phyloP scores from a whole-genome alignment of 2,329 filamentous ascomycete species.

The Elsinoe necatrix region DNA sequence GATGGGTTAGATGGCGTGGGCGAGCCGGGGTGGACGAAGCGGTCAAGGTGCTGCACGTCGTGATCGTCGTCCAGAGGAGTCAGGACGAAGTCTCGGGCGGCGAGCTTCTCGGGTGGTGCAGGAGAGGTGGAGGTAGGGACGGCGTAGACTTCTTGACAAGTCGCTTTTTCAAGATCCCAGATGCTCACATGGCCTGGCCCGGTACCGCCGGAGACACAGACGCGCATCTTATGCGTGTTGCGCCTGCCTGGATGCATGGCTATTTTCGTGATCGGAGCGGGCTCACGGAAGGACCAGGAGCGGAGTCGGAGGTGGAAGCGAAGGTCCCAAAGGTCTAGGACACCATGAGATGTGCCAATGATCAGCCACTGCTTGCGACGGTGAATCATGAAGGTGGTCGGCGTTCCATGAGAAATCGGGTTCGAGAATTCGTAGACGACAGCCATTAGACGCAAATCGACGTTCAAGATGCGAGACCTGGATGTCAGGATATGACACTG shows the following conservation, averaged over 20 bases:
- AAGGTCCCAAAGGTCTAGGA: constrained; percentile 90
- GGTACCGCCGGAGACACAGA: constrained; percentile 83
- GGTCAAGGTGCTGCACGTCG: constrained; percentile 9
- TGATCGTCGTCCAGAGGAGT: constrained; percentile 87
- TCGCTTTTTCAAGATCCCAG: constrained; percentile 87
- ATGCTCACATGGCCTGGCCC: constrained; percentile 82
- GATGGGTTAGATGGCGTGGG: constrained; percentile 35
- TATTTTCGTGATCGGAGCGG: constrained; percentile 70
- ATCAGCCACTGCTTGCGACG: constrained; percentile 82
- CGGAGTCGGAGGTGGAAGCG: constrained; percentile 85
- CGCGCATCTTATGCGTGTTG: constrained; percentile 62
- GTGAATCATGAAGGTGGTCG: constrained; percentile 86
- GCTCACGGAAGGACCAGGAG: constrained; percentile 78
- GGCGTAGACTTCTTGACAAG: constrained; percentile 83
- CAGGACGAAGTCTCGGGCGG: constrained; percentile 62
- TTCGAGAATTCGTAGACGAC: constrained; percentile 74
- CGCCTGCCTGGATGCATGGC: constrained; percentile 57
- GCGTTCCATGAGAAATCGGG: constrained; percentile 81
- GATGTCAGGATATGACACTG: constrained; percentile 80
- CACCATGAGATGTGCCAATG: constrained; percentile 83
- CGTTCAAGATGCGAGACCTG: constrained; percentile 68
- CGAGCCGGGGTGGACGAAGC: constrained; percentile 39
- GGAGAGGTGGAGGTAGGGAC: constrained; percentile 45
- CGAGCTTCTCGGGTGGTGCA: constrained; percentile 36
- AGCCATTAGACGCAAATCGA: constrained; percentile 82